phyloP scores from a whole-genome alignment of 2,329 filamentous ascomycete genomes.

The Aspergillus aculeatus region DNA sequence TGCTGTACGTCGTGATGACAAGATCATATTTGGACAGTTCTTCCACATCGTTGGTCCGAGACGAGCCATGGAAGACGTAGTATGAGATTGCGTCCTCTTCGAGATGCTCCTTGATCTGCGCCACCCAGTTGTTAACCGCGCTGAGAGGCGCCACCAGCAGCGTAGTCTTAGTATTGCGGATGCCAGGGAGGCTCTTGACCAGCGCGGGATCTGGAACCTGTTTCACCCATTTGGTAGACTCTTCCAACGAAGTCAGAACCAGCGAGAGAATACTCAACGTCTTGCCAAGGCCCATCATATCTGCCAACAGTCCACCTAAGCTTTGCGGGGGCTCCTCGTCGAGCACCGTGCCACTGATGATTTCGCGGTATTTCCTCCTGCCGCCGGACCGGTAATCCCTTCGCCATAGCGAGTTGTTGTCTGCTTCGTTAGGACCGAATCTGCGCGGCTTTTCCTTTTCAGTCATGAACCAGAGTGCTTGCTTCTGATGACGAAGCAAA shows the following conservation, averaged over 20 bases:
- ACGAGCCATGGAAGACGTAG: constrained; percentile 83
- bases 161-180: constrained; percentile 72
- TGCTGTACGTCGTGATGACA: constrained; percentile 90
- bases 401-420: constrained; percentile 76
- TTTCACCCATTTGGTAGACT: constrained; percentile 62
- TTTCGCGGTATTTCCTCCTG: constrained; percentile 69
- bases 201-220: constrained; percentile 48
- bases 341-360: constrained; percentile 74
- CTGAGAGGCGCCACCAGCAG: constrained; percentile 86
- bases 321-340: constrained; percentile 63
- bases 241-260: constrained; percentile 63
- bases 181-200: constrained; percentile 31
- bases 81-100: constrained; percentile 63
- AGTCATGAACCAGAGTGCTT: constrained; percentile 83
- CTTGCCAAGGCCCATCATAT: constrained; percentile 89
- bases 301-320: constrained; percentile 71
- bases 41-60: constrained; percentile 66
- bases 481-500: constrained; percentile 82
- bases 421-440: constrained; percentile 58
- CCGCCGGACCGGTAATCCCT: constrained; percentile 57
- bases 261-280: constrained; percentile 83
- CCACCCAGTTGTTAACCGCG: constrained; percentile 90
- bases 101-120: constrained; percentile 83
- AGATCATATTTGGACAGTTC: constrained; percentile 74
- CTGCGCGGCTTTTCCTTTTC: constrained; percentile 68